phyloP scores from a whole-genome alignment of 257 asterid species.

The Cynanchum wilfordii region DNA sequence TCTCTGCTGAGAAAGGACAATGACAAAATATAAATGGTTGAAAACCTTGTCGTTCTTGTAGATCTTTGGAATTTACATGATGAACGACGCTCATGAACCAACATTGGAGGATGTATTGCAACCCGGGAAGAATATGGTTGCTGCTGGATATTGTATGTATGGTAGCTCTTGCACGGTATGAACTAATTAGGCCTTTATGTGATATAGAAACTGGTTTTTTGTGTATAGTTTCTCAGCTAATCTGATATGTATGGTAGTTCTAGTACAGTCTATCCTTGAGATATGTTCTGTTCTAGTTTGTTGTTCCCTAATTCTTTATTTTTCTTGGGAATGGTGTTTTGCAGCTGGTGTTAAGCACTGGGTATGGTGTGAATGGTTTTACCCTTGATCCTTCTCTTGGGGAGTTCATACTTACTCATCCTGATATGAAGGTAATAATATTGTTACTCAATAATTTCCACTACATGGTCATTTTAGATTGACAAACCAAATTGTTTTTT shows the following conservation, averaged over 20 bases:
- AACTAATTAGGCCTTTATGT: not conserved
- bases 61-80: slow-evolving; percentile 85
- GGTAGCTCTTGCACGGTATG: slow-evolving; percentile 97
- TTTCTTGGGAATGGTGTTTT: slow-evolving; percentile 9
- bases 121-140: slow-evolving; percentile 91
- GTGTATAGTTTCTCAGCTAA: not conserved
- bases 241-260: not conserved
- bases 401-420: slow-evolving; percentile 93
- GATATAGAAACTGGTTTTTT: not conserved
- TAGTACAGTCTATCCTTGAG: not conserved
- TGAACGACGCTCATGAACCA: slow-evolving; percentile 52
- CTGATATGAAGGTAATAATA: slow-evolving; percentile 68
- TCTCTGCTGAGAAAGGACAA: not conserved
- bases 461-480: not conserved
- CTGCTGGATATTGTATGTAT: slow-evolving; percentile 97
- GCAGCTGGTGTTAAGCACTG: slow-evolving; percentile 84
- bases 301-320: not conserved
- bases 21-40: not conserved
- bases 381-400: slow-evolving; percentile 98
- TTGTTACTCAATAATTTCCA: not conserved
- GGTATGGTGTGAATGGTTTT: slow-evolving; percentile 89
- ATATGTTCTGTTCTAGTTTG: not conserved
- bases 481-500: not conserved
- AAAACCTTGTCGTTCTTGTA: slow-evolving; percentile 26
- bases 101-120: slow-evolving; percentile 73